Conservation (phyloP, 2,329 filamentous ascomycete species). For the Rhinocladiella similis region DNA sequence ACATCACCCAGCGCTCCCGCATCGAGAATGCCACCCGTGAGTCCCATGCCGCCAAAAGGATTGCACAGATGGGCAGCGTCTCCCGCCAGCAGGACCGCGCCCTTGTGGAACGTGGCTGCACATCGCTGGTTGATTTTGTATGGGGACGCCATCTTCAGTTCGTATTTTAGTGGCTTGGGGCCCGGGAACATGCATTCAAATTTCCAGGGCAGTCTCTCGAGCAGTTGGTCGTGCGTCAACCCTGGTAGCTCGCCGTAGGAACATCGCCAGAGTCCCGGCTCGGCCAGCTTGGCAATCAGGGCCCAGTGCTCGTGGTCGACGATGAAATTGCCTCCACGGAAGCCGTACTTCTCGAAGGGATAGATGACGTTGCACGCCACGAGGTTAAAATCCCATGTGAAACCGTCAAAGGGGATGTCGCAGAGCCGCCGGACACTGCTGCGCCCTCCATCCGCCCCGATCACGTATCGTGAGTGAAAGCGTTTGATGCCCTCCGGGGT, state of each 20-base stretch:
- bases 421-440: slow-evolving; percentile 6
- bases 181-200: slow-evolving; percentile 61
- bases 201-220: slow-evolving; percentile 53
- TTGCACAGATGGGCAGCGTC: slow-evolving; percentile 60
- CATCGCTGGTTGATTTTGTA: slow-evolving; percentile 64
- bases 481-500: slow-evolving; percentile 1
- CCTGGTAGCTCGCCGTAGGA: slow-evolving; percentile 61
- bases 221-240: slow-evolving; percentile 56
- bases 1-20: slow-evolving; percentile 62
- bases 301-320: slow-evolving; percentile 34
- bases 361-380: slow-evolving; percentile 21
- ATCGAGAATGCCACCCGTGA: slow-evolving; percentile 64
- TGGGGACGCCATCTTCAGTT: slow-evolving; percentile 57
- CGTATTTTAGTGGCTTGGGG: slow-evolving; percentile 59
- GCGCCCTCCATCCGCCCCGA: slow-evolving; percentile 20
- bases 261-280: slow-evolving; percentile 61
- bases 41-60: slow-evolving; percentile 57
- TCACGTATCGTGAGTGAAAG: slow-evolving; percentile 10
- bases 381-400: slow-evolving; percentile 22
- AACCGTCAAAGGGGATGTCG: slow-evolving; percentile 24
- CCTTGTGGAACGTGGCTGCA: slow-evolving; percentile 56
- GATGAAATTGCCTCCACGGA: slow-evolving; percentile 20
- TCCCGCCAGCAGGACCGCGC: slow-evolving; percentile 57
- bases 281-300: slow-evolving; percentile 20
- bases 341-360: slow-evolving; percentile 18